Percentiles rank a stretch among this genome's conserved stretches.
Conservation (phyloP, 208 protist species). For the Trypanosoma avium region DNA sequence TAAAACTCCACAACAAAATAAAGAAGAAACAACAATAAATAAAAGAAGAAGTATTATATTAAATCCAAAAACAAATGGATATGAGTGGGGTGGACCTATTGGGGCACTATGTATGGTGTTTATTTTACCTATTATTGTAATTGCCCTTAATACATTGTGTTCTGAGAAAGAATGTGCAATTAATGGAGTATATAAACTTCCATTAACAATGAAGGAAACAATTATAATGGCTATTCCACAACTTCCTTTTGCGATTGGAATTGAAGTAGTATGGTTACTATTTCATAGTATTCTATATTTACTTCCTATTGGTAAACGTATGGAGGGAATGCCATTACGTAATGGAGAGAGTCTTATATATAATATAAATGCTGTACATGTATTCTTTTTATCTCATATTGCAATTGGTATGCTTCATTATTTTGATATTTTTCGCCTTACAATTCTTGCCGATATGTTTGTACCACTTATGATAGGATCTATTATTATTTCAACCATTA, state of each 20-base stretch:
- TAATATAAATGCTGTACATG: constrained; percentile 84
- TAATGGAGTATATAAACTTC: constrained; percentile 22
- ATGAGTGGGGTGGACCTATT: constrained; percentile 80
- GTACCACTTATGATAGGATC: constrained; percentile 68
- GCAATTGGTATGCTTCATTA: constrained; percentile 50
- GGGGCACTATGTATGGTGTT: constrained; percentile 55
- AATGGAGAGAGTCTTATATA: constrained; percentile 67
- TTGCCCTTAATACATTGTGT: constrained; percentile 65
- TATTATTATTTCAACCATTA: constrained; percentile 62
- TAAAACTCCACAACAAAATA: neutral
- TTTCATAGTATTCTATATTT: constrained; percentile 74
- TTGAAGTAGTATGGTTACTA: constrained; percentile 67
- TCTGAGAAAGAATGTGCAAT: constrained; percentile 31
- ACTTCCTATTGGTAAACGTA: constrained; percentile 58
- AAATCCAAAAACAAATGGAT: constrained; percentile 58
- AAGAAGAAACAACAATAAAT: neutral
- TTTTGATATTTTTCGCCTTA: constrained; percentile 41
- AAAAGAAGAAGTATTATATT: constrained; percentile 26
- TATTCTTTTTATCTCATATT: constrained; percentile 59
- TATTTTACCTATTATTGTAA: constrained; percentile 58
- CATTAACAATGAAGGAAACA: constrained; percentile 6
- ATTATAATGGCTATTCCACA: constrained; percentile 31
- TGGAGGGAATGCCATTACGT: constrained; percentile 58
- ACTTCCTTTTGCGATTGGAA: constrained; percentile 45
- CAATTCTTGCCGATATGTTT: constrained; percentile 55